A percentile compares a stretch with the other conserved stretches of the same genome.
These are phyloP conservation scores for Nakazawaea ambrosiae DNA, from an alignment of 805 yeast genomes.

Conservation along the genomic window DNA sequence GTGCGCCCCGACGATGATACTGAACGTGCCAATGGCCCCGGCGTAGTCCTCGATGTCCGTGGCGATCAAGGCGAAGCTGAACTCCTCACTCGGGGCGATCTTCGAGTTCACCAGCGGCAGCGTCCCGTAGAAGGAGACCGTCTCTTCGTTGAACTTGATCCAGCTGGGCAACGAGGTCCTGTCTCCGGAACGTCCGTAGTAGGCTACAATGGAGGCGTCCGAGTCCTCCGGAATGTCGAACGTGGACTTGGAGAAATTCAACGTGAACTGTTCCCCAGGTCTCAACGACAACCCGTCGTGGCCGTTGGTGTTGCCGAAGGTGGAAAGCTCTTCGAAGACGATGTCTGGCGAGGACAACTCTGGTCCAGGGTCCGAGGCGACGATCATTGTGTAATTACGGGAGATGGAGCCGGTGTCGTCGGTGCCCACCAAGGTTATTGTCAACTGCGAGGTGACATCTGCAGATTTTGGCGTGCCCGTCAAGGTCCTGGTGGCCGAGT, in stretches of 20 bases:
- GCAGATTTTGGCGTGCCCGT: conserved; percentile 55
- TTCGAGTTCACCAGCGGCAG: conserved; percentile 83
- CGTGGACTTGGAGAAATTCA: conserved; percentile 55
- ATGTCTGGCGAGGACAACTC: conserved; percentile 32
- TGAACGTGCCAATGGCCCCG: conserved; percentile 63
- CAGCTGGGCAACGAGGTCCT: conserved; percentile 89
- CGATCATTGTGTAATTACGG: conserved; percentile 49
- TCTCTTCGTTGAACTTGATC: conserved; percentile 61
- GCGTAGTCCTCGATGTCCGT: conserved; percentile 71
- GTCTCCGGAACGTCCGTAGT: conserved; percentile 76
- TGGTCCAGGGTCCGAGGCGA: conserved; percentile 53
- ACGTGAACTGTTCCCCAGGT: conserved; percentile 61
- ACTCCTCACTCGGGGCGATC: conserved; percentile 80
- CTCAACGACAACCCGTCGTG: conserved; percentile 61
- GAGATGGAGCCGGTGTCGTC: conserved; percentile 51
- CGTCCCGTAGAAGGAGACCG: conserved; percentile 70
- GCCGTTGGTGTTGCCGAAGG: conserved; percentile 74
- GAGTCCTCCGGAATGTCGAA: conserved; percentile 43
- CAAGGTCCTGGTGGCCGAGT: conserved; percentile 49
- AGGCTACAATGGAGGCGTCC: conserved; percentile 46
- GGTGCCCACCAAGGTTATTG: conserved; percentile 53
- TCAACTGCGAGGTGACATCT: conserved; percentile 38
- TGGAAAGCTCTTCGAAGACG: conserved; percentile 46
- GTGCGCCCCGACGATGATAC: conserved; percentile 83
- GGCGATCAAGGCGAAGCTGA: conserved; percentile 67